Base-by-base conservation (phyloP, 2,329 filamentous ascomycete species). In the Xylariaceae sp. region DNA sequence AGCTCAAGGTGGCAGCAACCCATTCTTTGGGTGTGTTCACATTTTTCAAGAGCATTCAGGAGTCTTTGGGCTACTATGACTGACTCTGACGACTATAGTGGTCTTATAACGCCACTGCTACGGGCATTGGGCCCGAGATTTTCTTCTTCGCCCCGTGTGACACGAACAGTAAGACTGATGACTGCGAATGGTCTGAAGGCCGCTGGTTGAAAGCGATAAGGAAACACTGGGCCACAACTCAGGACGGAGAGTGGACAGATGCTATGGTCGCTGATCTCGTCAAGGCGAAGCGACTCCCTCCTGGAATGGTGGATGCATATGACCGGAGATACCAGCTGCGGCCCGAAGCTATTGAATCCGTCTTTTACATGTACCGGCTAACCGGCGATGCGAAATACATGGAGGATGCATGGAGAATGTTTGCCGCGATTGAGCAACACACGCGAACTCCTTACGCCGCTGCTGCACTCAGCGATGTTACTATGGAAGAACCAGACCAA, bases 291-390 rank as follows among this genome's bases (percentile, higher is more conserved):
- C 67, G 68, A 10, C 55, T 85, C 5, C 73, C 75, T 6, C 67
- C 65, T 5, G 83, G 82, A 17, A 78, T 85, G 60, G 68, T 74
- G 3, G 68, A 69, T 16, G 72, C 84, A 37, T 63, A 67, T 34
- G 77, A 83, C 46, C 65, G 70, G 33, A 73, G 74, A 44, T 88
- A 87, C 59, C 78, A 86, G 22, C 71, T 88, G 36, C 76, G 83
- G 46, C 86, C 86, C 17, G 87, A 92, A 66, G 86, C 86, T 2
- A 88, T 92, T 43, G 87, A 92, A 68, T 86, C 82, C 12, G 79
- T 93, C 4, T 92, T 88, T 64, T 78, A 88, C 60, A 79, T 92
- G 72, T 88, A 85, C 63, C 79, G 86, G 46, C 72, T 88, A 47
- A 89, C 85, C 0, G 86, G 85, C 21, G 79, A 87, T 52, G 55